These are phyloP conservation scores for Emiliania huxleyi DNA, from an alignment of 78 protist species.

Conservation along the genomic window DNA sequence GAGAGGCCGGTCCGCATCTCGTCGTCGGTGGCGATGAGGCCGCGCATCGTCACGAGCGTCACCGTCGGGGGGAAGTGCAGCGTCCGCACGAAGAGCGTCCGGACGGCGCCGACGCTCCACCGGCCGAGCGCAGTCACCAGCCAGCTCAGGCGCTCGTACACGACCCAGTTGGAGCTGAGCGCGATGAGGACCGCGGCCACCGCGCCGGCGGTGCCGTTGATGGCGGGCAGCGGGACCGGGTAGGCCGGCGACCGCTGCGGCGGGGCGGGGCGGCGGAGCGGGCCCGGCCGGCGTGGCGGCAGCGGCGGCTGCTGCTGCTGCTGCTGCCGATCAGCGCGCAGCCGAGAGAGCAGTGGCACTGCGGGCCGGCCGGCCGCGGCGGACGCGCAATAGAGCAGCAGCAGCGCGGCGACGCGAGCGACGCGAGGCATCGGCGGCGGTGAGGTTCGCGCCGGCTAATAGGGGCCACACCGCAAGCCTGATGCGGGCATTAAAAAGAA, in stretches of 20 bases:
- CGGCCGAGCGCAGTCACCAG: not conserved
- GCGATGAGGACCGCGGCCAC: not conserved
- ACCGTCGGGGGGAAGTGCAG: not conserved
- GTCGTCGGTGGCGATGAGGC: not conserved
- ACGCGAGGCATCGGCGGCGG: too few species aligned
- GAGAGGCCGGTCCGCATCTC: not conserved
- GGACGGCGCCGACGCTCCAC: not conserved
- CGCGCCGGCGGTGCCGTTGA: not conserved
- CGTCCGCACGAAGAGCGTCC: not conserved
- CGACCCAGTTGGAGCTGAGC: not conserved
- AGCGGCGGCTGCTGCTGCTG: too few species aligned
- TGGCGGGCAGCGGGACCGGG: too few species aligned
- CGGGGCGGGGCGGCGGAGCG: not conserved
- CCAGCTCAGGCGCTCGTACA: not conserved
- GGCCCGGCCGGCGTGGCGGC: not conserved
- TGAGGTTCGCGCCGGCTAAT: too few species aligned
- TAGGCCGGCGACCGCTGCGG: not conserved
- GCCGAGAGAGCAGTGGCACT: too few species aligned
- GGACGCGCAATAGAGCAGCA: too few species aligned
- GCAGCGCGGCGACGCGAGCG: too few species aligned
- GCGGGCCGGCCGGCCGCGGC: too few species aligned
- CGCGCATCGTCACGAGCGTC: not conserved
- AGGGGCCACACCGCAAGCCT: too few species aligned
- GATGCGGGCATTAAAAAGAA: too few species aligned
- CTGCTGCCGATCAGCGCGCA: too few species aligned